phyloP scores from a whole-genome alignment of 2,329 filamentous ascomycete species.

The Didymellaceae sp. region DNA sequence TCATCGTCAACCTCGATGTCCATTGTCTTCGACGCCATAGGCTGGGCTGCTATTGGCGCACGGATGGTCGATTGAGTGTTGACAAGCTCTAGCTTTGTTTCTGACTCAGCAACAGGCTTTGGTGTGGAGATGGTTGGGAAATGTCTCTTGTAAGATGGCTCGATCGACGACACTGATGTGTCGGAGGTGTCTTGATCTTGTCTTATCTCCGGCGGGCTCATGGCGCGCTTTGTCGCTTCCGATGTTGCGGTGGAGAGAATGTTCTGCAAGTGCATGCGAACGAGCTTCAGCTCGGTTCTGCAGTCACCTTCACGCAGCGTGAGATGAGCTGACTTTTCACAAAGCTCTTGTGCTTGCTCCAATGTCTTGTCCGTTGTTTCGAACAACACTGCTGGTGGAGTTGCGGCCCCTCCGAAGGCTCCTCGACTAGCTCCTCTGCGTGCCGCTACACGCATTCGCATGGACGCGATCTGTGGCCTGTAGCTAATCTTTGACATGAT shows the following conservation, averaged over 20 bases:
- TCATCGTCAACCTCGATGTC: constrained; percentile 49
- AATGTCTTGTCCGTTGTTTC: constrained; percentile 79
- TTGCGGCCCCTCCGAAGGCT: constrained; percentile 14
- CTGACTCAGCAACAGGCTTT: constrained; percentile 4
- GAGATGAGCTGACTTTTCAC: constrained; percentile 86
- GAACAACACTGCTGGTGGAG: constrained; percentile 39
- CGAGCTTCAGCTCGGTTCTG: constrained; percentile 73
- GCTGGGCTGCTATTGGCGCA: constrained; percentile 9
- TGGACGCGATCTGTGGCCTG: constrained; percentile 43
- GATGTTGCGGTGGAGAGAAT: constrained; percentile 66
- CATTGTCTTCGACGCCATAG: constrained; percentile 29
- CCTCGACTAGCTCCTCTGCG: constrained; percentile 20
- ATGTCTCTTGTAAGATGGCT: constrained; percentile 23
- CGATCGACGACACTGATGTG: constrained; percentile 25
- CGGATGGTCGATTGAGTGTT: constrained; percentile 4
- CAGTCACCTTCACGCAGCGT: constrained; percentile 89
- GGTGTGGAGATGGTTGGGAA: constrained; percentile 21
- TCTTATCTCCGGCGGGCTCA: constrained; percentile 20
- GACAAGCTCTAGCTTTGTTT: constrained; percentile 15
- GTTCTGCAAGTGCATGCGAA: constrained; percentile 68
- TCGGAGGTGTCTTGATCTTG: constrained; percentile 26
- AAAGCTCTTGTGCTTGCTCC: constrained; percentile 80
- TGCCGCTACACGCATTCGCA: constrained; percentile 35
- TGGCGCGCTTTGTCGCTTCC: constrained; percentile 36
- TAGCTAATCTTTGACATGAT: constrained; percentile 46